Percentiles rank a stretch among this genome's conserved stretches.
These are phyloP conservation scores for Globisporangium canariense DNA, from an alignment of 352 stramenopile species.

Conservation along the genomic window DNA sequence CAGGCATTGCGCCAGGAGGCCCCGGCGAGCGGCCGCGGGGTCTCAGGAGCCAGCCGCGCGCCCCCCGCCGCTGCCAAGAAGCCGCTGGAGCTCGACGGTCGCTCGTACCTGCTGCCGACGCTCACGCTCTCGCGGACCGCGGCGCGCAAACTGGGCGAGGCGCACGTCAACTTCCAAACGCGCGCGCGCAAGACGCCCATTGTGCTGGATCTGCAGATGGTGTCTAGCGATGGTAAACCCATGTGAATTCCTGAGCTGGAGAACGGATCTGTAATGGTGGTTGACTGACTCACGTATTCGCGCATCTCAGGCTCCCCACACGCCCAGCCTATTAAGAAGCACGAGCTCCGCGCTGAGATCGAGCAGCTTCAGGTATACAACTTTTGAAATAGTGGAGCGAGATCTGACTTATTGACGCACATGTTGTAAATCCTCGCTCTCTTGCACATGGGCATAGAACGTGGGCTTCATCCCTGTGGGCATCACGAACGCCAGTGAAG, in stretches of 20 bases:
- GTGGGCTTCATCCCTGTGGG: constrained; percentile 64
- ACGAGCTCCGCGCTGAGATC: constrained; percentile 66
- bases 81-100: constrained; percentile 51
- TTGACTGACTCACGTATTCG: neutral
- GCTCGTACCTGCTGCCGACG: constrained; percentile 72
- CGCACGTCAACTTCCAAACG: constrained; percentile 38
- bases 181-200: constrained; percentile 48
- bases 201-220: constrained; percentile 66
- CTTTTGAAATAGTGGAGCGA: neutral
- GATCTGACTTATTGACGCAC: neutral
- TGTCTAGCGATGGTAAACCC: constrained; percentile 62
- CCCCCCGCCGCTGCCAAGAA: constrained; percentile 16
- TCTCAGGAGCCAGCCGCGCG: constrained; percentile 21
- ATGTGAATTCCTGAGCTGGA: neutral
- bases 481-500: constrained; percentile 83
- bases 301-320: constrained; percentile 54
- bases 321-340: constrained; percentile 73
- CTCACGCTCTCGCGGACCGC: constrained; percentile 45
- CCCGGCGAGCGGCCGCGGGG: constrained; percentile 28
- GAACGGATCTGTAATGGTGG: constrained; percentile 1
- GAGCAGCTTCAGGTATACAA: constrained; percentile 48
- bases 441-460: constrained; percentile 21
- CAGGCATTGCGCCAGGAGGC: constrained; percentile 50
- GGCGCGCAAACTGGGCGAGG: constrained; percentile 21
- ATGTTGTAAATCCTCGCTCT: neutral